Base-by-base conservation (phyloP, 1,284 basidiomycete genomes). In the Coniophora puteana region DNA sequence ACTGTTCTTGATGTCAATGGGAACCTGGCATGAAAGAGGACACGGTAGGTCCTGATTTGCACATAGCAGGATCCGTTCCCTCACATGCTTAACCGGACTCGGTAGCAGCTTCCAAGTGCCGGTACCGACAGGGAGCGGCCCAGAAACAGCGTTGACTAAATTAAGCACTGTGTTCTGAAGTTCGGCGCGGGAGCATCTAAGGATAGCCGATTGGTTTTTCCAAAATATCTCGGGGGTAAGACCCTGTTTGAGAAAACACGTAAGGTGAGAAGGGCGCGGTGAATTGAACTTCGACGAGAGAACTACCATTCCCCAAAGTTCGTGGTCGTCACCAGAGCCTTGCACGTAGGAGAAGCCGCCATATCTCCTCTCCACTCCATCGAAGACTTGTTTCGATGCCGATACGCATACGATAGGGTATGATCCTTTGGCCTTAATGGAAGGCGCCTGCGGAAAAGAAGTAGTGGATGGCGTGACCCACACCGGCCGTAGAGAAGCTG, bases 291-390 rank as follows among this genome's bases (percentile, higher is more conserved):
- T 37, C 43, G 31, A 32, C 30, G 8, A 33, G n/a, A 21, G 5
- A 58, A 72, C 27, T 31, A 85, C 86, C 77, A 76, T 76, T 28
- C 85, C 78, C 90, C 90, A 93, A 7, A 84, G 67, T 57, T 93
- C 91, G 53, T 93, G 89, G 53, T 93, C 91, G 53, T 93, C 90
- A 0, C 90, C 91, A 1, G 87, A 88, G 2, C 92, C 92, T 61
- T 94, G 91, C 7, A 94, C 77, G 53, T 94, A 94, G 4, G 77
- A 68, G 54, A 79, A 93, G 1, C 84, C 85, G 13, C 64, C 63
- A 11, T 67, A 53, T 2, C 83, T 72, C 27, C 86, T 67, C 47
- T 83, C 76, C 1, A 73, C 38, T 3, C 77, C 78, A 2, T 79
- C 76, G 12, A 68, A 55, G 5, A 82, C 67, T 42, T 78, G 76